These are phyloP conservation scores for Taphrina confusa DNA, from an alignment of 1,139 yeast genomes.

Conservation along the genomic window DNA sequence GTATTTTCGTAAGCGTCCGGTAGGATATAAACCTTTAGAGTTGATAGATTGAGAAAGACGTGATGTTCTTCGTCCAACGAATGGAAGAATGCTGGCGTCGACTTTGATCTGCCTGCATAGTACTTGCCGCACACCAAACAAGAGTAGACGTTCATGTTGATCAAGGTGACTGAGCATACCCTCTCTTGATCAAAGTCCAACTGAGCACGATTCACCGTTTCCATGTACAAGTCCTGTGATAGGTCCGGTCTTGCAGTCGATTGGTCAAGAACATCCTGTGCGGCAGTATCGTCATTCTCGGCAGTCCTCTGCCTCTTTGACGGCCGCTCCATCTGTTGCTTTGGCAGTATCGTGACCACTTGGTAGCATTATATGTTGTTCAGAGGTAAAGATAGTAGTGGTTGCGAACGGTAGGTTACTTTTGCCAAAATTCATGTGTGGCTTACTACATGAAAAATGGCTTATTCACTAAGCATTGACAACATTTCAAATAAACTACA, in stretches of 20 bases:
- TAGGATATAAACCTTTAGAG: conserved; percentile 55
- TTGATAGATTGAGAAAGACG: conserved; percentile 59
- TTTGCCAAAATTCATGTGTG: not conserved
- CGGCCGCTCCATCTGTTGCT: not conserved
- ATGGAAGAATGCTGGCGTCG: conserved; percentile 69
- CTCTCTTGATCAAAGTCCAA: conserved; percentile 73
- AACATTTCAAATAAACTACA: too few species aligned
- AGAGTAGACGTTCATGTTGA: conserved; percentile 64
- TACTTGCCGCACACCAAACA: conserved; percentile 76
- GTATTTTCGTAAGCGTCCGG: conserved; percentile 61
- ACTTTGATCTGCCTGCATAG: conserved; percentile 60
- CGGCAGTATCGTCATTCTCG: not conserved
- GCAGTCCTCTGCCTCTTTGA: not conserved
- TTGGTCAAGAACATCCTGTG: not conserved
- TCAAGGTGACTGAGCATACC: conserved; percentile 63
- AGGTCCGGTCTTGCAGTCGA: not conserved
- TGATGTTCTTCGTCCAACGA: conserved; percentile 65
- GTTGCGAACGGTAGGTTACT: too few species aligned
- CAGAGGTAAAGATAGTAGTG: too few species aligned
- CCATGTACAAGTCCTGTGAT: conserved; percentile 50
- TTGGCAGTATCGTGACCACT: too few species aligned
- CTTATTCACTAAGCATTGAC: too few species aligned
- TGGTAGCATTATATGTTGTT: too few species aligned
- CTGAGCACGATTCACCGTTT: conserved; percentile 56
- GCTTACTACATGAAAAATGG: not conserved